These are phyloP conservation scores for Hypoxylon sp. DNA, from an alignment of 2,329 filamentous ascomycete genomes.

Conservation along the genomic window DNA sequence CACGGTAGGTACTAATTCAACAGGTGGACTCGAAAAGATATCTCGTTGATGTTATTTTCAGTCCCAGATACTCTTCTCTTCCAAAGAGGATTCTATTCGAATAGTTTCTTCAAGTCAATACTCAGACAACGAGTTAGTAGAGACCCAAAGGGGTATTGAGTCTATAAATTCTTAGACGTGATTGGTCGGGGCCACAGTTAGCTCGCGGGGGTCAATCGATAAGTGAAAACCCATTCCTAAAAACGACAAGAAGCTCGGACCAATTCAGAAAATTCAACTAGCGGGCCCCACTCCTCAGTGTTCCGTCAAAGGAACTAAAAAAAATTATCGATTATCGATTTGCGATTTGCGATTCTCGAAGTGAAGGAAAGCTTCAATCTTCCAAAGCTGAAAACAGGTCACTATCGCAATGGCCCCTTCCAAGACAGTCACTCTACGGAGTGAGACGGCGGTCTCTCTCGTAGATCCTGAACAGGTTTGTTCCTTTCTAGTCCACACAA, in stretches of 20 bases:
- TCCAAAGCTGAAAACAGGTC: constrained; percentile 21
- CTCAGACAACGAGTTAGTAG: not conserved
- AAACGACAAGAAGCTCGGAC: constrained; percentile 16
- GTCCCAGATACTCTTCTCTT: not conserved
- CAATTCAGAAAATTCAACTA: constrained; percentile 20
- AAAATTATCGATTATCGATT: constrained; percentile 35
- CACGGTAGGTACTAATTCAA: not conserved
- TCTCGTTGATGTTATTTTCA: not conserved
- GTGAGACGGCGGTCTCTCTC: constrained; percentile 52
- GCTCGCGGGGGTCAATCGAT: not conserved
- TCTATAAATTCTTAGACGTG: constrained; percentile 4
- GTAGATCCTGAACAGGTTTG: constrained; percentile 57
- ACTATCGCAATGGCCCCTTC: constrained; percentile 53
- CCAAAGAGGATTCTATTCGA: not conserved
- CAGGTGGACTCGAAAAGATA: not conserved
- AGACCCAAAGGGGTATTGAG: constrained; percentile 21
- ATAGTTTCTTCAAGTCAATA: too few species aligned
- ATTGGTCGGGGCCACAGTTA: constrained; percentile 17
- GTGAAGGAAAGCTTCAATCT: constrained; percentile 14
- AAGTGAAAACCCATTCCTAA: not conserved
- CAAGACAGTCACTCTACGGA: constrained; percentile 53
- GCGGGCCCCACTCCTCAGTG: constrained; percentile 22
- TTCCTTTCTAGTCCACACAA: not conserved
- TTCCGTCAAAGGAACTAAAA: constrained; percentile 27
- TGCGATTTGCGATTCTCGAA: constrained; percentile 31